Evolutionary conservation across 148 eudicot species (phyloP).

Genomic region (Persicaria maculosa): DNA sequence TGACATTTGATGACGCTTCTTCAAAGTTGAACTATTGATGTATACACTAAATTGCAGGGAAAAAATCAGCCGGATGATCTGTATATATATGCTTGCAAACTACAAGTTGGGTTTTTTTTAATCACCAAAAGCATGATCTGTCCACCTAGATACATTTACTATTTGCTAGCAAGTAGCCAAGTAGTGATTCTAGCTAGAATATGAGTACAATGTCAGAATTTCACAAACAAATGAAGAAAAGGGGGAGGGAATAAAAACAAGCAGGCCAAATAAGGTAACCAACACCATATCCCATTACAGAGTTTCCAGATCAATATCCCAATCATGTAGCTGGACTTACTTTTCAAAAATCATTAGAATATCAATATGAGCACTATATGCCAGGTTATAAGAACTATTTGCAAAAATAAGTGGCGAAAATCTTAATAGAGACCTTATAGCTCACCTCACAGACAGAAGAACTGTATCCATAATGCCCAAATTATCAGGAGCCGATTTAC

Average conservation of each 20-base stretch:
- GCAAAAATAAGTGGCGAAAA: neutral
- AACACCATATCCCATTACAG: neutral
- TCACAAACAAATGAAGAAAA: neutral
- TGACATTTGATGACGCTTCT: slow-evolving; percentile 54
- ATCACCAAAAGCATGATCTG: neutral
- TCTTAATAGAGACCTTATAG: neutral
- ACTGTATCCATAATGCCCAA: slow-evolving; percentile 83
- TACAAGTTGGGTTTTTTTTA: neutral
- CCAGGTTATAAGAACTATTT: neutral
- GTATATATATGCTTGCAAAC: neutral
- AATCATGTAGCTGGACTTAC: neutral
- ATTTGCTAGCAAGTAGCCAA: neutral
- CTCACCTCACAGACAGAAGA: slow-evolving; percentile 66
- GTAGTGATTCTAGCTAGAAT: neutral
- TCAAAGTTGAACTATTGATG: slow-evolving; percentile 75
- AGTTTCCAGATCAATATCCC: neutral
- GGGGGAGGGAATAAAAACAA: neutral
- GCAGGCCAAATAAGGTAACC: neutral
- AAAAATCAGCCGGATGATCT: slow-evolving; percentile 5
- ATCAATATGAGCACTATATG: neutral
- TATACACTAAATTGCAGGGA: slow-evolving; percentile 46
- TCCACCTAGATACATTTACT: neutral
- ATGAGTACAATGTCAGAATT: neutral
- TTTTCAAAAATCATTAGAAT: neutral
- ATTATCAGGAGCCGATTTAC: slow-evolving; percentile 71